phyloP scores from a whole-genome alignment of 2,329 filamentous ascomycete species.

The Metarhizium guizhouense region DNA sequence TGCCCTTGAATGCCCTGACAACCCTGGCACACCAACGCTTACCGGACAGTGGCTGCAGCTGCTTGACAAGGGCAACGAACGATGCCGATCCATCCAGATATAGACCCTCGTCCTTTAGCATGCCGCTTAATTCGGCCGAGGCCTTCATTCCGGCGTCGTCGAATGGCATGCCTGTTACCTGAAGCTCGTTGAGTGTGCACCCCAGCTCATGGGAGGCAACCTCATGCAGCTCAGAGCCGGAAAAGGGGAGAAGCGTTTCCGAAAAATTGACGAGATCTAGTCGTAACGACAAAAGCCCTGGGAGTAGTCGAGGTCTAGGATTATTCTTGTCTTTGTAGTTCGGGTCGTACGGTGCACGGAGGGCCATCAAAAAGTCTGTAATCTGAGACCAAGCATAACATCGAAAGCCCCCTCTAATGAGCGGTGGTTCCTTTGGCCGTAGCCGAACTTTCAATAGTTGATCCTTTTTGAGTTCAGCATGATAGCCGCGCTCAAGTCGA shows the following conservation, averaged over 20 bases:
- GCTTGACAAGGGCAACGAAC: slow-evolving; percentile 31
- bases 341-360: slow-evolving; percentile 43
- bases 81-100: slow-evolving; percentile 36
- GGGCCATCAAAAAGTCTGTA: slow-evolving; percentile 40
- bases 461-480: slow-evolving; percentile 31
- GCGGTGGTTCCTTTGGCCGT: slow-evolving; percentile 34
- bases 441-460: slow-evolving; percentile 32
- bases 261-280: slow-evolving; percentile 48
- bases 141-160: slow-evolving; percentile 40
- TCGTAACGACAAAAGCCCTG: slow-evolving; percentile 36
- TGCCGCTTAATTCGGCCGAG: slow-evolving; percentile 37
- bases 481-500: slow-evolving; percentile 32
- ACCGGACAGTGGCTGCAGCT: slow-evolving; percentile 30
- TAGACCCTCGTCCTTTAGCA: slow-evolving; percentile 45
- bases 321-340: slow-evolving; percentile 23
- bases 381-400: slow-evolving; percentile 47
- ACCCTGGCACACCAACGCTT: slow-evolving; percentile 33
- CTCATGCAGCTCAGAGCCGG: slow-evolving; percentile 40
- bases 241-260: slow-evolving; percentile 33
- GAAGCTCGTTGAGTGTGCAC: slow-evolving; percentile 42
- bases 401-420: slow-evolving; percentile 42
- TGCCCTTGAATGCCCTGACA: slow-evolving; percentile 33
- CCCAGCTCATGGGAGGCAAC: slow-evolving; percentile 45
- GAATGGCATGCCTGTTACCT: slow-evolving; percentile 41
- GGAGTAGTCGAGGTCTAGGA: slow-evolving; percentile 34